Evolutionary conservation across 2,329 filamentous ascomycete genomes (phyloP).

Genomic region (Rosellinia necatrix): DNA sequence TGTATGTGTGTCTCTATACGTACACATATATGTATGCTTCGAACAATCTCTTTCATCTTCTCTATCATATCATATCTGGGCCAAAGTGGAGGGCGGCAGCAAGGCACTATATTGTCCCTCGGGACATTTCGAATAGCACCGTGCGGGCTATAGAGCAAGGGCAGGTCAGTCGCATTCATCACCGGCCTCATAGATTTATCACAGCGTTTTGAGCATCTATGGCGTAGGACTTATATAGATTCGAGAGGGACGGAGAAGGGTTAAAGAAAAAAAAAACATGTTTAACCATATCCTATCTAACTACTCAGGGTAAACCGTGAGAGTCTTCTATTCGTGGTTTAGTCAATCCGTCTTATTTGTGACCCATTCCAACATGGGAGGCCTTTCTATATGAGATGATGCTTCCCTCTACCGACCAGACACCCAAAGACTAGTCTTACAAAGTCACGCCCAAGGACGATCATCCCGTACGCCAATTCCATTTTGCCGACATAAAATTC

Average conservation of each 20-base stretch:
- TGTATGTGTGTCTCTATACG: too few relatives aligned
- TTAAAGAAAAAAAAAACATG: too few relatives aligned
- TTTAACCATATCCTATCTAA: too few relatives aligned
- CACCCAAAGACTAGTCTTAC: too few relatives aligned
- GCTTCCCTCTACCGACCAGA: too few relatives aligned
- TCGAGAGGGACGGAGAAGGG: background rate
- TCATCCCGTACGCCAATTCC: background rate
- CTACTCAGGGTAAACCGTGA: background rate
- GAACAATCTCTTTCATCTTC: too few relatives aligned
- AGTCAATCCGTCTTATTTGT: background rate
- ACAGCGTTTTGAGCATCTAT: background rate
- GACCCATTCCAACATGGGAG: background rate
- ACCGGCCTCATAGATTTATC: background rate
- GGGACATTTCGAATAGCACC: constrained; percentile 5
- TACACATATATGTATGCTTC: too few relatives aligned
- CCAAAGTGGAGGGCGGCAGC: background rate
- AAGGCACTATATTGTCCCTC: background rate
- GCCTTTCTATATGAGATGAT: background rate
- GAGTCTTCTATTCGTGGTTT: background rate
- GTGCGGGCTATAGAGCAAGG: too few relatives aligned
- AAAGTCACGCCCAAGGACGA: background rate
- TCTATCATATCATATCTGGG: too few relatives aligned
- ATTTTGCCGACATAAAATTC: background rate
- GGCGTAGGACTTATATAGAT: background rate
- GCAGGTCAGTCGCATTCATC: too few relatives aligned